Evolutionary conservation across 163 green algal species (phyloP).

Genomic region (Picocystis sp.): DNA sequence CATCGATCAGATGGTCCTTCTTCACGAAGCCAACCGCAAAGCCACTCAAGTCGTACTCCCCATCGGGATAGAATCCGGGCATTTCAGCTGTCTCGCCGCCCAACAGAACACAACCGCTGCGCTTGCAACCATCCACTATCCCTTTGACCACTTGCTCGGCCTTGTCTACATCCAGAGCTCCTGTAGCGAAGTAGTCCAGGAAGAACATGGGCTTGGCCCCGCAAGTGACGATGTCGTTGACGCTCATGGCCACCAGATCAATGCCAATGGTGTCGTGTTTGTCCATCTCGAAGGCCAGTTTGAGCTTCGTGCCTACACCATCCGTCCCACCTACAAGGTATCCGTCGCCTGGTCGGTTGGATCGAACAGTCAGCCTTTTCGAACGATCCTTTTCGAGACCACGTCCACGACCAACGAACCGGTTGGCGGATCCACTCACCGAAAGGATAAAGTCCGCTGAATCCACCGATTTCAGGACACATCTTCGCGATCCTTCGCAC

Average conservation of each 20-base stretch:
- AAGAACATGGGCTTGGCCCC: slow-evolving; percentile 96
- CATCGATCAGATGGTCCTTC: slow-evolving; percentile 78
- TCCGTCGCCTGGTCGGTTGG: slow-evolving; percentile 47
- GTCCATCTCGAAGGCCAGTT: slow-evolving; percentile 88
- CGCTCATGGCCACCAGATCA: slow-evolving; percentile 89
- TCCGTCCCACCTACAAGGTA: slow-evolving; percentile 93
- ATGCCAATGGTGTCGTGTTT: slow-evolving; percentile 96
- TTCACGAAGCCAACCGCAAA: slow-evolving; percentile 93
- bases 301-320: slow-evolving; percentile 95
- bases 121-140: slow-evolving; percentile 84
- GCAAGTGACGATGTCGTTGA: slow-evolving; percentile 93
- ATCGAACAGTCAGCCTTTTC: no score
- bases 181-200: slow-evolving; percentile 95
- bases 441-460: slow-evolving; percentile 86
- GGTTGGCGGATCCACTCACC: slow-evolving; percentile 24
- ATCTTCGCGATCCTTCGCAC: slow-evolving; percentile 83
- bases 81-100: slow-evolving; percentile 97
- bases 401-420: background rate
- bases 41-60: slow-evolving; percentile 94
- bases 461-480: slow-evolving; percentile 83
- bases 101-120: slow-evolving; percentile 72
- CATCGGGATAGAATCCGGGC: slow-evolving; percentile 85
- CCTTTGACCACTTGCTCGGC: slow-evolving; percentile 87
- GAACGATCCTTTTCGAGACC: background rate
- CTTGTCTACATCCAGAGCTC: slow-evolving; percentile 78